Base-by-base conservation (phyloP, 306 rosid species). In the Dalbergia cochinchinensis region DNA sequence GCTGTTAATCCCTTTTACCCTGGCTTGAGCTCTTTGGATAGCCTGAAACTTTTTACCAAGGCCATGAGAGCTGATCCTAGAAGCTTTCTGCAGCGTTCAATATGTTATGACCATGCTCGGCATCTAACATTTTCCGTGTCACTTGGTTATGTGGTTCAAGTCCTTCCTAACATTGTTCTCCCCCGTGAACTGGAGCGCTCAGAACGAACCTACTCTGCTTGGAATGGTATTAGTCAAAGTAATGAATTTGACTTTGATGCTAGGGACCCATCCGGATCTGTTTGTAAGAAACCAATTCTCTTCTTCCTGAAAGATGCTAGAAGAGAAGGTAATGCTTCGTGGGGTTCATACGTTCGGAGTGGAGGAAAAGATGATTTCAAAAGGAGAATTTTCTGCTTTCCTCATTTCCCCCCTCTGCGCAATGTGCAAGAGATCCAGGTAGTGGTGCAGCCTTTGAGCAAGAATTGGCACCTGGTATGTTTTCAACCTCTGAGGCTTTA, bases 131-230 rank as follows among this genome's bases (percentile, higher is more conserved):
- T 88, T 85, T 71, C 90, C 10, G 89, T 92, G 69, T 90, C 97
- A 7, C 85, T 90, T 44, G 94, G 97, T 68, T 92, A 92, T 69
- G 94, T 60, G 34, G 78, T 92, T 82, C 91, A 92, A 87, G 92
- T 92, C 19, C 83, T 88, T 48, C 91, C 89, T 44, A 72, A 79
- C 65, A 61, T 92, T 54, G 87, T 92, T 44, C 83, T 67, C 5
- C 92, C 97, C 50, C 94, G 91, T 81, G 97, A 92, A 65, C 83
- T 92, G 69, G 97, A 90, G 87, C 90, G 92, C 67, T 83, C 97
- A 1, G 97, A 91, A 85, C 83, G 85, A 69, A 91, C 97, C 58
- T 91, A 81, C 84, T 86, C 97, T 71, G 94, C 97, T 71, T 91
- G 97, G 97, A 91, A 91, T 67, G 92, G 92, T 50, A 72, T 85